Base-by-base conservation (phyloP, 331 rosid species). In the Rosa hybrid region DNA sequence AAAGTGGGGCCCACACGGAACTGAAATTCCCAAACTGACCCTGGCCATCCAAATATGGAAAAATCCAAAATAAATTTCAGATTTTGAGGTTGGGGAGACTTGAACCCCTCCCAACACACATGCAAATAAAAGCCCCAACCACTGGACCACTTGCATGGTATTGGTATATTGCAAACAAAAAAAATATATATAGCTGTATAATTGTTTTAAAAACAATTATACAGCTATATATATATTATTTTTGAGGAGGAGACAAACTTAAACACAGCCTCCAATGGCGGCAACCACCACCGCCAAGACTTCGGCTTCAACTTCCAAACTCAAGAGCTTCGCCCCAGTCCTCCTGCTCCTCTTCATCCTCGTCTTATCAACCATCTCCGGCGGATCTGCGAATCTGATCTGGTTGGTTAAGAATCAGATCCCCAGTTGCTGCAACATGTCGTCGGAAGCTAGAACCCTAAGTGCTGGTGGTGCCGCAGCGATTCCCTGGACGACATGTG, bases 391-490 rank as follows among this genome's bases (percentile, higher is more conserved):
- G 57, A 45, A 70, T 41, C 70, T 68, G 84, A 34, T 63, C 68
- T 45, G 39, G 69, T 69, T 78, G 4, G 78, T 53, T 84, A 81
- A 68, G 54, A 77, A 63, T 57, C 85, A 68, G 84, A 79, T 83
- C 82, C 84, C 86, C 48, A 86, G 75, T 53, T 95, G 99, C 82
- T 87, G 74, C 70, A 90, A 86, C 44, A 16, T 89, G 78, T 69
- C 77, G 46, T 71, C 81, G 59, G 88, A 78, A 45, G 75, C 0
- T 87, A 82, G 80, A 86, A 81, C 78, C 82, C 88, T 23, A 84
- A 81, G 48, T 95, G 99, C 81, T 92, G 90, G 38, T 93, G 99
- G 99, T 95, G 99, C 78, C 86, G 84, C 30, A 95, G 99, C 68
- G 84, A 86, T 20, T 83, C 63, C 50, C 85, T 95, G 45, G 95